These are phyloP conservation scores for Isatis tinctoria DNA, from an alignment of 345 rosid genomes.

Conservation along the genomic window DNA sequence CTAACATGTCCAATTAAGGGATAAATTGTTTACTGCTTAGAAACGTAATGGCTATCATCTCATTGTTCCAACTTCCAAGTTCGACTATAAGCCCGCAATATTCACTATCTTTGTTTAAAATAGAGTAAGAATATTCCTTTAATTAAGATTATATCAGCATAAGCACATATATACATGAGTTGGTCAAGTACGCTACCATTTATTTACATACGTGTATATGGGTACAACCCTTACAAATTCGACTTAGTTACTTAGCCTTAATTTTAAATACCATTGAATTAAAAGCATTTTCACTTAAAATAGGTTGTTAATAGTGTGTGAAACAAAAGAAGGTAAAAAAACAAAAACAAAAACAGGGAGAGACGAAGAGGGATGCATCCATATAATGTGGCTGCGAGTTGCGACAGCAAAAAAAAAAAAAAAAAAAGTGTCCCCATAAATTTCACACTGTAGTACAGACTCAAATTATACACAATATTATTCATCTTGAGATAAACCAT, in stretches of 20 bases:
- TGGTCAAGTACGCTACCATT: too few species aligned
- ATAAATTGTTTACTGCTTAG: background rate
- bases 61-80: background rate
- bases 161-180: too few species aligned
- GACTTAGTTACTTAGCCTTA: too few species aligned
- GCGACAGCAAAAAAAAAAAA: too few species aligned
- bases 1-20: background rate
- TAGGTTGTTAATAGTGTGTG: background rate
- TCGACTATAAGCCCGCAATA: background rate
- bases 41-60: background rate
- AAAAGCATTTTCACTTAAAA: background rate
- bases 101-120: background rate
- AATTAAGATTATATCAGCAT: background rate
- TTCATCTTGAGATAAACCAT: slow-evolving; percentile 17
- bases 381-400: slow-evolving; percentile 5
- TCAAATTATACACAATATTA: slow-evolving; percentile 14
- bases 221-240: too few species aligned
- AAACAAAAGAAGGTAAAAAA: background rate
- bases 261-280: too few species aligned
- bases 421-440: slow-evolving; percentile 15
- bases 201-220: too few species aligned
- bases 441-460: slow-evolving; percentile 21
- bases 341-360: background rate
- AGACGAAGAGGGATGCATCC: background rate
- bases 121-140: background rate